Evolutionary conservation across 2,329 filamentous ascomycete species (phyloP), one percentile per base, ranked within the genome.

Genomic region (Calonectria crousiana): DNA sequence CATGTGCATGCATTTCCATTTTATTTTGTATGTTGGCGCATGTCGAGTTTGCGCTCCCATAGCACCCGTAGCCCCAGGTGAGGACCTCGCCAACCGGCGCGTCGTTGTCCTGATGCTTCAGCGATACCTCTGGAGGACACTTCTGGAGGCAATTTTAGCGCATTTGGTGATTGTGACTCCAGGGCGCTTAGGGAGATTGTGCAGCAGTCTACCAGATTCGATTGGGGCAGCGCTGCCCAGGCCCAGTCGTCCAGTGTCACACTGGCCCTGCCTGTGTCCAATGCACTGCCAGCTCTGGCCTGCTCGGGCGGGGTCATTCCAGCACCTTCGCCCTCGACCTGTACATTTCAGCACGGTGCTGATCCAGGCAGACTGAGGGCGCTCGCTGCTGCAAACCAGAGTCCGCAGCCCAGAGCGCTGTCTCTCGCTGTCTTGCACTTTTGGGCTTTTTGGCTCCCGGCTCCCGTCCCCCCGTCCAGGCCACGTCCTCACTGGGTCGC

Each of bases 261-360:
- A 73, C 71, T 73, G 71, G 58, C 38, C 60, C 58, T 73, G 41
- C 60, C 51, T 69, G 66, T 75, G 67, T 75, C 79, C 79, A 80
- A 81, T 81, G 69, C 73, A 73, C 73, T 79, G 73, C 49, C 70
- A 72, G 71, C 41, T 14, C 67, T 76, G 72, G 69, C 68, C 70
- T 72, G 62, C 74, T 72, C 62, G 73, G 77, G 79, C 79, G 79
- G 79, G 78, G 79, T 79, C 79, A 81, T 80, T 81, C 79, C 74
- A 77, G 78, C 76, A 77, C 78, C 78, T 81, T 79, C 79, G 67
- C 79, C 75, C 78, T 78, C 73, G 76, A 51, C 73, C 74, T 78
- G 79, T 81, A 81, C 67, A 81, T 81, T 74, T 81, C 78, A 81
- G 79, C 77, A 81, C 79, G 79, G 72, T 32, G 66, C 69, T 62